These are phyloP conservation scores for Hypomontagnella submonticulosa DNA, from an alignment of 495 filamentous ascomycete genomes.

Conservation along the genomic window DNA sequence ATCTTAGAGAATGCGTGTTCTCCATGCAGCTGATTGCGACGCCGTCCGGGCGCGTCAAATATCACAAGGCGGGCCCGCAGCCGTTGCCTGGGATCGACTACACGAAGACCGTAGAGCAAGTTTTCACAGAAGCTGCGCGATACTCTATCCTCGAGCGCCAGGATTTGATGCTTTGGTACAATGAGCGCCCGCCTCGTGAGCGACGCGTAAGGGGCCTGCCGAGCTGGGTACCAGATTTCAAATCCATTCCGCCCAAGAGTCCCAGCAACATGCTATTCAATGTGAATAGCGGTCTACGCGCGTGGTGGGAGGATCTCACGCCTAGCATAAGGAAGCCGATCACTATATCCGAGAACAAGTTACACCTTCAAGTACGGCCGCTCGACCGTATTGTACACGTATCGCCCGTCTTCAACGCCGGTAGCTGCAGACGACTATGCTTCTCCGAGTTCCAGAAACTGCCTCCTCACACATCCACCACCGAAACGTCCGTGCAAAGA, in stretches of 20 bases:
- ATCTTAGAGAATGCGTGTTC: constrained; percentile 37
- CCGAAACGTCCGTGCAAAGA: constrained; percentile 8
- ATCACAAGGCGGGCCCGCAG: constrained; percentile 28
- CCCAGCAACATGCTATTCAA: background rate
- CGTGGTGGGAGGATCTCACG: constrained; percentile 35
- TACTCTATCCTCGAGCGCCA: constrained; percentile 36
- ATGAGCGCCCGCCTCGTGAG: constrained; percentile 27
- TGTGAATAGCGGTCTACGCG: constrained; percentile 23
- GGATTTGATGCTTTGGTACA: constrained; percentile 32
- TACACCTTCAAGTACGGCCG: constrained; percentile 33
- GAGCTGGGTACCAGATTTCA: constrained; percentile 44
- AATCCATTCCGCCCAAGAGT: constrained; percentile 18
- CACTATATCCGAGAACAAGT: background rate
- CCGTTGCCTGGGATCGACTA: constrained; percentile 39
- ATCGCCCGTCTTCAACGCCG: constrained; percentile 35
- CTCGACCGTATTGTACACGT: constrained; percentile 41
- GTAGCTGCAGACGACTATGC: constrained; percentile 29
- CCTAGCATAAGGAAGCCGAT: constrained; percentile 24
- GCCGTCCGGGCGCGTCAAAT: constrained; percentile 16
- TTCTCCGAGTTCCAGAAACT: constrained; percentile 30
- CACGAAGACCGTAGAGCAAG: constrained; percentile 30
- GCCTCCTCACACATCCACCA: background rate
- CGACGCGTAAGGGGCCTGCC: constrained; percentile 33
- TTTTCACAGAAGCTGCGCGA: constrained; percentile 28
- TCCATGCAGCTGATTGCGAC: constrained; percentile 35